Base-by-base conservation (phyloP, 2,329 filamentous ascomycete species). In the Sporothrix brasiliensis region DNA sequence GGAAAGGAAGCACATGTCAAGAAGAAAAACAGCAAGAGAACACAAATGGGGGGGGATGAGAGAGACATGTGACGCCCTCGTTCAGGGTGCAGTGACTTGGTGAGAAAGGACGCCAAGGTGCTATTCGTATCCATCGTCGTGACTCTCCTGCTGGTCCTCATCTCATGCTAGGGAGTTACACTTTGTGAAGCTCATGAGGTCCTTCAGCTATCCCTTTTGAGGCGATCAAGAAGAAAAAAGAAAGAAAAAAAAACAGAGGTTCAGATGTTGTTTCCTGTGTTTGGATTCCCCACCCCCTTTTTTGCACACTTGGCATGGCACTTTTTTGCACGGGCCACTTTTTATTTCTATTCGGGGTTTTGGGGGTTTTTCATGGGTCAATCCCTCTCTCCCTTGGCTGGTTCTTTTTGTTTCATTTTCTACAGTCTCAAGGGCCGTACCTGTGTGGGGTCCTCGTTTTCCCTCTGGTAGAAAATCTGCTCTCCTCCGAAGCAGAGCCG, bases 311-410 rank as follows among this genome's bases (percentile, higher is more conserved):
- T 44, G 3, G 41, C 41, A 44, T 16, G 47, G 14, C 47, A 13
- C 34, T 13, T 11, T 11, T 11, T 52, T 60, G 67, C 67, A 69
- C 67, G 54, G 67, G n/a, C 67, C 67, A 61, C 67, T 61, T 69
- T 61, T 69, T 69, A 52, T 61, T 63, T 53, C 41, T 60, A 24
- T 44, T 61, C 27, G 39, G 30, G 34, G n/a, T n/a, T 44, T 61
- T 11, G n/a, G 34, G 9, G 7, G 47, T 1, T n/a, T 19, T 50
- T 44, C 39, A 1, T 44, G 41, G 11, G 10, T 14, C 27, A 27
- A 44, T 14, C 41, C 41, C 16, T 19, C 16, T 19, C 16, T 60
- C 19, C 30, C 30, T 39, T 44, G 34, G 34, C n/a, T 14, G 7
- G 19, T n/a, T 39, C 14, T 24, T 47, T 47, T 44, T 47, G 30